A percentile compares a stretch with the other conserved stretches of the same genome.
Evolutionary conservation across 192 early-diverging fungal genomes (phyloP).

Genomic region (Blastocladiella britannica): DNA sequence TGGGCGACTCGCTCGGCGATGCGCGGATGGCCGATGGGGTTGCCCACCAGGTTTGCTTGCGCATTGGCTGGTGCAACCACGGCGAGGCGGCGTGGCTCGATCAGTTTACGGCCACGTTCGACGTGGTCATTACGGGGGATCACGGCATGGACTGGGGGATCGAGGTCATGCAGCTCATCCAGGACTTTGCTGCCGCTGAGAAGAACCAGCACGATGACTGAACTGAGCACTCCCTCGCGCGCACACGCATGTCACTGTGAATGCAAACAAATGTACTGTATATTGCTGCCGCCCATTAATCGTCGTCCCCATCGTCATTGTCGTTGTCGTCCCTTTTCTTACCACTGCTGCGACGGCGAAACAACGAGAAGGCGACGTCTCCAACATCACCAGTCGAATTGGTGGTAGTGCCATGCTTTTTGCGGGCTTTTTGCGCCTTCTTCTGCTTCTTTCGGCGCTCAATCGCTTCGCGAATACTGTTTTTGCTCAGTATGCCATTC

Average conservation of each 20-base stretch:
- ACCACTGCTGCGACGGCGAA: no score
- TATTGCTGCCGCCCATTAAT: no score
- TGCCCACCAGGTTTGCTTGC: conserved; percentile 27
- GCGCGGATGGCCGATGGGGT: conserved; percentile 43
- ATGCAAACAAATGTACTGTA: no score
- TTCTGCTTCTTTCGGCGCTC: conserved; percentile 33
- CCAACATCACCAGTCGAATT: no score
- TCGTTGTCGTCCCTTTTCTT: no score
- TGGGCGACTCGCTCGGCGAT: conserved; percentile 54
- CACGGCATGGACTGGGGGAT: conserved; percentile 1
- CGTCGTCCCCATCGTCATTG: no score
- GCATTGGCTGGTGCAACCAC: conserved; percentile 51
- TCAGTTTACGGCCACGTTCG: conserved; percentile 31
- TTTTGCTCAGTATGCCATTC: conserved; percentile 42
- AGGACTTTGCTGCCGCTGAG: no score
- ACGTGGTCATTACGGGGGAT: conserved; percentile 43
- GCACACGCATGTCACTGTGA: no score
- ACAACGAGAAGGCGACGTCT: no score
- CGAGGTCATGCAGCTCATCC: no score
- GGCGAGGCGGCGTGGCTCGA: conserved; percentile 25
- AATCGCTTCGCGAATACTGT: conserved; percentile 34
- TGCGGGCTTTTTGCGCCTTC: conserved; percentile 26
- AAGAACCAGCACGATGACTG: no score
- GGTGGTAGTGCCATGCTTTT: conserved; percentile 23
- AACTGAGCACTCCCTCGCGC: no score